Evolutionary conservation across 768 basidiomycete species (phyloP).

Genomic region (Mycena floridula): DNA sequence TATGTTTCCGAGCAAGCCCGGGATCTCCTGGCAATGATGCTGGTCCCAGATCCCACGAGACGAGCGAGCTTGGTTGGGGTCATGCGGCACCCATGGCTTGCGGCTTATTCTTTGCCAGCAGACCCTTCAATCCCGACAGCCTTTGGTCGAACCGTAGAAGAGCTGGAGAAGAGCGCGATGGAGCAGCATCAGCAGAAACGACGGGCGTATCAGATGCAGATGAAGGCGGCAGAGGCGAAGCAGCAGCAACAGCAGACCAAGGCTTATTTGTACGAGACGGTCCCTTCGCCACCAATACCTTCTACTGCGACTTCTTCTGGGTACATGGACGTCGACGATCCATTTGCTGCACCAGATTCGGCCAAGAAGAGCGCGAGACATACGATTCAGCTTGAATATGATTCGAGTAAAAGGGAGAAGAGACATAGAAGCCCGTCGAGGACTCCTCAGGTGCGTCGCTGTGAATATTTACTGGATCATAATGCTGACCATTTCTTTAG

Average conservation of each 20-base stretch:
- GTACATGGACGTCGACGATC: slow-evolving; percentile 59
- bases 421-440: slow-evolving; percentile 19
- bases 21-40: slow-evolving; percentile 84
- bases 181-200: slow-evolving; percentile 83
- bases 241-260: too few relatives aligned
- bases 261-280: slow-evolving; percentile 68
- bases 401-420: slow-evolving; percentile 10
- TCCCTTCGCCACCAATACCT: neutral
- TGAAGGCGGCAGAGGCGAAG: too few relatives aligned
- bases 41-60: slow-evolving; percentile 83
- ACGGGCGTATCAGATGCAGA: slow-evolving; percentile 74
- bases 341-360: slow-evolving; percentile 52
- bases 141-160: slow-evolving; percentile 69
- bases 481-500: too few relatives aligned
- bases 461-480: too few relatives aligned
- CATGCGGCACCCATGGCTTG: slow-evolving; percentile 88
- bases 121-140: slow-evolving; percentile 22
- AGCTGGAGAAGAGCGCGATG: slow-evolving; percentile 75
- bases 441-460: too few relatives aligned
- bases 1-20: slow-evolving; percentile 83
- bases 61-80: slow-evolving; percentile 73
- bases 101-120: slow-evolving; percentile 43
- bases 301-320: neutral
- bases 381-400: slow-evolving; percentile 95
- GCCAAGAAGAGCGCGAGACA: slow-evolving; percentile 66